A percentile compares a stretch with the other conserved stretches of the same genome.
These are phyloP conservation scores for Vitis hybrid DNA, from an alignment of 177 flowering plant genomes.

Conservation along the genomic window DNA sequence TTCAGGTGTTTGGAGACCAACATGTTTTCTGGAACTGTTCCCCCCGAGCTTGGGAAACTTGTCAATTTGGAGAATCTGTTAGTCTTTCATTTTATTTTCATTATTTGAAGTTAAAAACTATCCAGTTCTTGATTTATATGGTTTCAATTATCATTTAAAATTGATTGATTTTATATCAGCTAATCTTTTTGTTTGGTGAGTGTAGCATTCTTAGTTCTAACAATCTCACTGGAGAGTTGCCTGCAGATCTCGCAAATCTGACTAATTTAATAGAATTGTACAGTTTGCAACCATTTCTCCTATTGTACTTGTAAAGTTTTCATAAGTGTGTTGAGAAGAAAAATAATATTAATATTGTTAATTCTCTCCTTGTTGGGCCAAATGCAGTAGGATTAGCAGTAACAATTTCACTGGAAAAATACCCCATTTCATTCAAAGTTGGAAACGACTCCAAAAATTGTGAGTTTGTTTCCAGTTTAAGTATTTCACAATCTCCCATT, in stretches of 20 bases:
- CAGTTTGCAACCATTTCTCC: not conserved
- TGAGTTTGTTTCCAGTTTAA: constrained; percentile 11
- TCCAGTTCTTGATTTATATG: too few relatives aligned
- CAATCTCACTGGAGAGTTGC: constrained; percentile 32
- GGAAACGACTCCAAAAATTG: constrained; percentile 29
- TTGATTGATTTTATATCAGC: not conserved
- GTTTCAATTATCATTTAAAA: too few relatives aligned
- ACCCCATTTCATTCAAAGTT: constrained; percentile 31
- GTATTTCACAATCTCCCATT: not conserved
- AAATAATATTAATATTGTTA: not conserved
- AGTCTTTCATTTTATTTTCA: not conserved
- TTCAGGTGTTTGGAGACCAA: constrained; percentile 23
- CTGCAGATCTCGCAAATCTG: constrained; percentile 23
- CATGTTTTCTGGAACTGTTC: constrained; percentile 22
- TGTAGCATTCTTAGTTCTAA: constrained; percentile 22
- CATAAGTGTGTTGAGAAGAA: not conserved
- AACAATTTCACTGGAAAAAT: constrained; percentile 36
- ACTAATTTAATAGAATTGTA: constrained; percentile 31
- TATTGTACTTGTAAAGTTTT: too few relatives aligned
- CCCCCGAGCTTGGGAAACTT: constrained; percentile 28
- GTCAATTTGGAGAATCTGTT: constrained; percentile 18
- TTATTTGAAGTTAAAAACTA: not conserved
- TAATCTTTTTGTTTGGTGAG: not conserved
- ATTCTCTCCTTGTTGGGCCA: not conserved
- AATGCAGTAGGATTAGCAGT: constrained; percentile 33